Evolutionary conservation across 257 asterid genomes (phyloP).

Genomic region (Fraxinus anomala): DNA sequence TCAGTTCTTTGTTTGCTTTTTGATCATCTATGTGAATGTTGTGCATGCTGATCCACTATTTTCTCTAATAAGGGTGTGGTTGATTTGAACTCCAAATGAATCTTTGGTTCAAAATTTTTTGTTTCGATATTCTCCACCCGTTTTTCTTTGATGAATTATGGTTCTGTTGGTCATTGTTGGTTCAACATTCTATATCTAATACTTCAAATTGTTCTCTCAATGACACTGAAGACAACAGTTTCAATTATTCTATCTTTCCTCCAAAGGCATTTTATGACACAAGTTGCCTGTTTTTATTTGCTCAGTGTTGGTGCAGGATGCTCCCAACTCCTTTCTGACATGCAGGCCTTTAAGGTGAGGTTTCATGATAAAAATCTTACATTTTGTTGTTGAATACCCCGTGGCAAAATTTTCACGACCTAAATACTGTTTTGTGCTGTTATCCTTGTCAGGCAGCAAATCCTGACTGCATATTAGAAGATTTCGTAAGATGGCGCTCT

Average conservation of each 20-base stretch:
- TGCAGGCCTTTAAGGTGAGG: constrained; percentile 99
- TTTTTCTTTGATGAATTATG: neutral
- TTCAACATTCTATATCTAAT: neutral
- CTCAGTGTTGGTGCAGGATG: constrained; percentile 98
- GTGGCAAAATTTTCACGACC: constrained; percentile 23
- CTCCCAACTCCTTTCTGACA: constrained; percentile 96
- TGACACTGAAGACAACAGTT: neutral
- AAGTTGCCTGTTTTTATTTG: constrained; percentile 29
- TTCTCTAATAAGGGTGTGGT: neutral
- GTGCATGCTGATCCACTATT: neutral
- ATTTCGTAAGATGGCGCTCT: constrained; percentile 97
- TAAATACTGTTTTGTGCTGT: constrained; percentile 24
- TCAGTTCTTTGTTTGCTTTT: neutral
- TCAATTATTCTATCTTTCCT: constrained; percentile 7
- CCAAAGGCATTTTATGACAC: constrained; percentile 34
- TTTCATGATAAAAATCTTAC: constrained; percentile 29
- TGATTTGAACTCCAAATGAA: neutral
- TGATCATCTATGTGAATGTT: neutral
- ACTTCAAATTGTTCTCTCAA: neutral
- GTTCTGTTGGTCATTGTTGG: neutral
- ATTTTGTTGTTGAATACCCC: constrained; percentile 18
- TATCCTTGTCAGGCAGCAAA: constrained; percentile 83
- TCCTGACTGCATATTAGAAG: constrained; percentile 95
- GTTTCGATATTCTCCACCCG: neutral
- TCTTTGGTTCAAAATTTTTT: neutral